Base-by-base conservation (phyloP, 2,329 filamentous ascomycete species). In the Sarocladium brachiariae region DNA sequence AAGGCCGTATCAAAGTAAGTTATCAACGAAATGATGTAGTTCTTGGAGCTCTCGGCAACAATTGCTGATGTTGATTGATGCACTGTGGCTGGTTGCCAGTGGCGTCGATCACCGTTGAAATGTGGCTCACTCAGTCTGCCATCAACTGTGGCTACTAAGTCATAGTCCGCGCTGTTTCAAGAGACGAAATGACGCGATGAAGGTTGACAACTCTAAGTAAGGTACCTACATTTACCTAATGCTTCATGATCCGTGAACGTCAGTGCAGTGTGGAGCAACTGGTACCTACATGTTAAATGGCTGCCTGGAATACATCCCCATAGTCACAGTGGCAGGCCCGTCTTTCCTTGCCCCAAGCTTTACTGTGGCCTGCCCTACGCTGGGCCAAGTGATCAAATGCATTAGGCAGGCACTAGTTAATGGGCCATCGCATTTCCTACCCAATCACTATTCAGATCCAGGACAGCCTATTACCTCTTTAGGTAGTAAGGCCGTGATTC, bases 41-140 rank as follows among this genome's bases (percentile, higher is more conserved):
- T n/a, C n/a, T n/a, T n/a, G n/a, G n/a, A n/a, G n/a, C n/a, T 21
- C 39, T 43, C 39, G 39, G 39, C 39, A 43, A 43, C 21, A 27
- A 3, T 43, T 43, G 39, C 39, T 43, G 11, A 14, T 25, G 4
- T 8, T 43, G 39, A 23, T 43, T 23, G 7, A 14, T 43, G 39
- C 39, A 16, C 23, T 7, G 37, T 19, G 13, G 21, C 21, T 13
- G 16, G 9, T 43, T 16, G 19, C 13, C n/a, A 9, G n/a, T 3
- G 4, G 4, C 16, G 39, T 43, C 39, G 39, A 43, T 43, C 39
- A 25, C 39, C 39, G 39, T 43, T 43, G 39, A 7, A 25, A 11
- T 23, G 43, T 47, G 43, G 43, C 43, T 47, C 21, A 13, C 43
- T 47, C 21, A 13, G 43, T 18, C 8, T 23, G 16, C 13, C 25